These are phyloP conservation scores for Blastobotrys niveus DNA, from an alignment of 1,139 yeast species.

Conservation along the genomic window DNA sequence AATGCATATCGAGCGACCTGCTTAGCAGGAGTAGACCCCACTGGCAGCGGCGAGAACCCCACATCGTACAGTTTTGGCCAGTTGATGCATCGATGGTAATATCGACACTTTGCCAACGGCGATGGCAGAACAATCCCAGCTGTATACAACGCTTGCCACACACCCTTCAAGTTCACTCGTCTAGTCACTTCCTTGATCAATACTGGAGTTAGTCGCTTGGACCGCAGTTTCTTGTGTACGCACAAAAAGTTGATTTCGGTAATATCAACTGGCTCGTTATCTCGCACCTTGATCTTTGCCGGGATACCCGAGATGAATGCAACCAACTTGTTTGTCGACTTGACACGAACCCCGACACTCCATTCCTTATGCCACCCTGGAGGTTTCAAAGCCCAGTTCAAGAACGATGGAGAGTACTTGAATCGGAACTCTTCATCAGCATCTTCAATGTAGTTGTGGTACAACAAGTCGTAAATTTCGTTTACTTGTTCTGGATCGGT, in stretches of 20 bases:
- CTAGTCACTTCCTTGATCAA: conserved; percentile 91
- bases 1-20: conserved; percentile 78
- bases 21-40: conserved; percentile 65
- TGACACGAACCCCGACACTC: conserved; percentile 91
- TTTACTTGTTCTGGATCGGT: conserved; percentile 51
- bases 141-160: conserved; percentile 96
- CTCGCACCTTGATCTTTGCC: conserved; percentile 57
- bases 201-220: conserved; percentile 92
- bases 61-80: conserved; percentile 88
- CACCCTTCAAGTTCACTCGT: conserved; percentile 72
- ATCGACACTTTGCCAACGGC: conserved; percentile 86
- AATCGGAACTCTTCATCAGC: conserved; percentile 87
- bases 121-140: conserved; percentile 89
- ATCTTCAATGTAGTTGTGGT: conserved; percentile 92
- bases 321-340: conserved; percentile 65
- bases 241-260: conserved; percentile 93
- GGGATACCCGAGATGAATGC: conserved; percentile 95
- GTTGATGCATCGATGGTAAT: conserved; percentile 88
- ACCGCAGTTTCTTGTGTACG: conserved; percentile 86
- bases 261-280: conserved; percentile 47
- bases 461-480: conserved; percentile 72
- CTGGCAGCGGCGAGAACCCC: conserved; percentile 74
- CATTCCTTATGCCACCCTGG: conserved; percentile 91
- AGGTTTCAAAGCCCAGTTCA: conserved; percentile 89
- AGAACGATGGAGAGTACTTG: conserved; percentile 75